Base-by-base conservation (phyloP, 345 rosid species). In the Lepidium aucheri region DNA sequence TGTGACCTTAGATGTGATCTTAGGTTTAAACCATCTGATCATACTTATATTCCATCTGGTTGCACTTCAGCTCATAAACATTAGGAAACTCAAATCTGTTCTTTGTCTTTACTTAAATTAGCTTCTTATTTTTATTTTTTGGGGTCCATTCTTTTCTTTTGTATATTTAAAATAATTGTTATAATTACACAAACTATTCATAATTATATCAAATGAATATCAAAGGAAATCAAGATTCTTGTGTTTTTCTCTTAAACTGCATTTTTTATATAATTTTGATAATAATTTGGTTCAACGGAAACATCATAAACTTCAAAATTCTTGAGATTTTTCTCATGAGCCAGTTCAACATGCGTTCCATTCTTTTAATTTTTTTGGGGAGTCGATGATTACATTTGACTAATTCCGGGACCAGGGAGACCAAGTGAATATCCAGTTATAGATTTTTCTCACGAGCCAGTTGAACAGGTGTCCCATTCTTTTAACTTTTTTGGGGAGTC, bases 61-160 rank as follows among this genome's bases (percentile, higher is more conserved):
- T 94, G 99, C 79, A 79, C 79, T 35, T 87, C 99, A n/a, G 68
- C 69, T 59, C 68, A 88, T 53, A 84, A 89, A 63, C 87, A 68
- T 80, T 65, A 64, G 67, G n/a, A 9, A 9, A 18, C 43, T 33
- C 22, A 18, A 18, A 12, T 30, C 7, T 67, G 42, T 26, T 17
- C 26, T 53, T 18, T 36, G 15, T 41, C 17, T 49, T 10, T 16
- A 22, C 28, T 36, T 14, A 12, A 44, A n/a, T 9, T 73, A 70
- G 62, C 1, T 39, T 53, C 33, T 24, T 57, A 4, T 49, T 20
- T 20, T 10, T 56, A 34, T 47, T 42, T 60, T 63, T 68, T 46
- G 69, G 39, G 52, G 33, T 13, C 36, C 4, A 24, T 38, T 9
- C 38, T 14, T 34, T n/a, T 3, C 4, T 11, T 52, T 35, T 9